Percentiles rank a stretch among this genome's conserved stretches.
Conservation (phyloP, 345 rosid species). For the Gossypium stocksii region DNA sequence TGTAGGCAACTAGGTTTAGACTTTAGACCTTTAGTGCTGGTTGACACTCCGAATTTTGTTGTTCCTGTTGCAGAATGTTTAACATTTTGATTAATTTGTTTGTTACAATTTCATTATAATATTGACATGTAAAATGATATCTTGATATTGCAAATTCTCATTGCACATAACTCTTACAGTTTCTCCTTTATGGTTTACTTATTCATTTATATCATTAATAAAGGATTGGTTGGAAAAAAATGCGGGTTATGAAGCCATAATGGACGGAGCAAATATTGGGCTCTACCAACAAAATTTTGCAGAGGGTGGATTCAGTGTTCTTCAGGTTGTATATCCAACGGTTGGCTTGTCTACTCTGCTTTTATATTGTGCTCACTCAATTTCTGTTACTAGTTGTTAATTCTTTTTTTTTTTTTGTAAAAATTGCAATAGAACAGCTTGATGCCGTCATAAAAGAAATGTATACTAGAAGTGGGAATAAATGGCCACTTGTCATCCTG, state of each 20-base stretch:
- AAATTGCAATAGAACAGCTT: conserved; percentile 69
- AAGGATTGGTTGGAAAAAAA: conserved; percentile 72
- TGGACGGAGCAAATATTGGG: conserved; percentile 92
- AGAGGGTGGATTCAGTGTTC: conserved; percentile 25
- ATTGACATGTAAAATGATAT: not conserved
- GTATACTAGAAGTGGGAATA: conserved; percentile 42
- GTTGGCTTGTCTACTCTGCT: not conserved
- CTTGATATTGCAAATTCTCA: not conserved
- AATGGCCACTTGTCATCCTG: conserved; percentile 73
- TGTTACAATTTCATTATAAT: not conserved
- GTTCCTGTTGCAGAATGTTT: not conserved
- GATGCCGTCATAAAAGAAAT: conserved; percentile 69
- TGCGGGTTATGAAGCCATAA: conserved; percentile 62
- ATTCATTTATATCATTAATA: not conserved
- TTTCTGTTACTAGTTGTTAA: conserved; percentile 12
- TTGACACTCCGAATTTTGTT: not conserved
- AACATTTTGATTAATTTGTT: not conserved
- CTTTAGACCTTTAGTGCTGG: not conserved
- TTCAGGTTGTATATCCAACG: conserved; percentile 5
- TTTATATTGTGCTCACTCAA: not conserved
- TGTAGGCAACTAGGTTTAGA: not conserved
- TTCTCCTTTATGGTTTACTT: not conserved
- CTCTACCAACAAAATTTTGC: conserved; percentile 86
- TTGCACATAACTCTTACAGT: not conserved
- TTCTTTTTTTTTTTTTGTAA: not conserved